These are phyloP conservation scores for Yamadazyma kanchanaburiensis DNA, from an alignment of 1,139 yeast species.

Conservation along the genomic window DNA sequence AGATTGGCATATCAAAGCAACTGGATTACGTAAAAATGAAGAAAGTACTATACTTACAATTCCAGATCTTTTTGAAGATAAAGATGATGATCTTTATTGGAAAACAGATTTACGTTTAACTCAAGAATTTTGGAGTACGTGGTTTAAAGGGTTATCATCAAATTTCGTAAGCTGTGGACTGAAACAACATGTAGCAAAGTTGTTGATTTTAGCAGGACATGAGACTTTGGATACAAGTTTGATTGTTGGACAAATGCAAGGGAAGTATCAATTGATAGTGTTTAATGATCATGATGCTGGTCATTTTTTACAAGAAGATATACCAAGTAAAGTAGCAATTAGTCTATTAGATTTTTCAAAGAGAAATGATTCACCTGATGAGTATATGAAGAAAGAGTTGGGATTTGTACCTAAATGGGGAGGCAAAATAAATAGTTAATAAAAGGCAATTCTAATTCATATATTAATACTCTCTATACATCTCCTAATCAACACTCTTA, in stretches of 20 bases:
- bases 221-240: slow-evolving; percentile 81
- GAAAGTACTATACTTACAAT: slow-evolving; percentile 74
- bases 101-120: slow-evolving; percentile 60
- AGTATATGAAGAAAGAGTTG: slow-evolving; percentile 34
- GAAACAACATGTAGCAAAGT: slow-evolving; percentile 47
- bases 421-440: slow-evolving; percentile 33
- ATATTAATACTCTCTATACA: too few relatives aligned
- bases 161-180: slow-evolving; percentile 46
- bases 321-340: slow-evolving; percentile 63
- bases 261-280: slow-evolving; percentile 84
- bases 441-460: neutral
- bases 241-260: slow-evolving; percentile 97
- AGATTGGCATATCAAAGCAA: slow-evolving; percentile 68
- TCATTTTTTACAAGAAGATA: slow-evolving; percentile 91
- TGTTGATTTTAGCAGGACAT: slow-evolving; percentile 84
- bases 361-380: slow-evolving; percentile 39
- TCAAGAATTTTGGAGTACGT: slow-evolving; percentile 67
- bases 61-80: slow-evolving; percentile 52
- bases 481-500: slow-evolving; percentile 32
- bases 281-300: slow-evolving; percentile 67
- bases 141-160: slow-evolving; percentile 76
- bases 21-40: slow-evolving; percentile 49
- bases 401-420: slow-evolving; percentile 53
- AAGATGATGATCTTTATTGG: slow-evolving; percentile 43
- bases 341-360: slow-evolving; percentile 50